Evolutionary conservation across 208 protist genomes (phyloP), one percentile per base, ranked within the genome.

Genomic region (Trypanosoma rangeli): DNA sequence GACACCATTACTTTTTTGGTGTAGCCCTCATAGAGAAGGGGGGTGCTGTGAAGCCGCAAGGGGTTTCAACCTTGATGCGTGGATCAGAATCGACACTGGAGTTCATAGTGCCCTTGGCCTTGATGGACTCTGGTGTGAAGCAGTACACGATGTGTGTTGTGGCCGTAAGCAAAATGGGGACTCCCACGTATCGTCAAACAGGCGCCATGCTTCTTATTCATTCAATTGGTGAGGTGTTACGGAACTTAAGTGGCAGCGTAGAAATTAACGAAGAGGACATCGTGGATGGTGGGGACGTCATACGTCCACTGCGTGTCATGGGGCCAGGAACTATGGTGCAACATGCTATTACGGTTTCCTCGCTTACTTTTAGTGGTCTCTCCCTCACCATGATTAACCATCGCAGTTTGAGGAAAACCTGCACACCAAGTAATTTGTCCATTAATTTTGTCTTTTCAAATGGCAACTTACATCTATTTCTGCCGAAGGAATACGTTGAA

Each of bases 371-470:
- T 26, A 62, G 46, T 7, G 56, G 68, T 49, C 57, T 90, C 18
- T 75, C 62, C 35, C 76, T 93, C 24, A 84, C 87, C 7, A 72
- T 93, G 70, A 72, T 90, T 24, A 90, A 89, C 72, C 87, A 90
- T 57, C 84, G 84, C 35, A 74, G 74, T 10, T 62, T 76, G 5
- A 82, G 87, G 26, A 52, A 50, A 56, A 56, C 60, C 16, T 90
- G 87, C 64, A 77, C 70, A 16, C 75, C 86, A 18, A 80, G 83
- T 24, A 56, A 64, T 33, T 68, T 62, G 26, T 10, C 62, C 28
- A 66, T 92, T 16, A 60, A 73, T 20, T 92, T 83, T 76, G 63
- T 89, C 16, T 56, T 87, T 26, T 64, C 64, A 18, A 62, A 75
- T 46, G 59, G 76, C 60, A 59, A 65, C 15, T 42, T 89, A 52